Conservation (phyloP, 2,329 filamentous ascomycete species). For the Cytospora piceicola region DNA sequence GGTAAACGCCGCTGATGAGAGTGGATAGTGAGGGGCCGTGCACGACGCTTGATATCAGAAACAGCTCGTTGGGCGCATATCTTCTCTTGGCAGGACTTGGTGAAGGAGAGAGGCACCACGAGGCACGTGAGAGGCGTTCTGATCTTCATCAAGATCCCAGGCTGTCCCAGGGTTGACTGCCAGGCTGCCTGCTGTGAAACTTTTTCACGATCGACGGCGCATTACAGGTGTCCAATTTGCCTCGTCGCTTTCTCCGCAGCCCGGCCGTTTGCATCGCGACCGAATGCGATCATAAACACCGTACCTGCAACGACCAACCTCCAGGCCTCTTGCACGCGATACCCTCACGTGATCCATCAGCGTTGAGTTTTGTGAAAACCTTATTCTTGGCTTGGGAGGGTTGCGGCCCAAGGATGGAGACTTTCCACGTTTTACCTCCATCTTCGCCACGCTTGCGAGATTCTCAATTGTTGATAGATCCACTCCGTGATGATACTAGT, state of each 20-base stretch:
- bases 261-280: background rate
- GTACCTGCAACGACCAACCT: background rate
- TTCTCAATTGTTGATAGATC: background rate
- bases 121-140: too few species aligned
- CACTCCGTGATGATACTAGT: background rate
- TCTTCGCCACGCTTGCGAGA: background rate
- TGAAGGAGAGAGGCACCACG: background rate
- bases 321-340: background rate
- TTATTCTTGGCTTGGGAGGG: background rate
- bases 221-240: too few species aligned
- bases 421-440: background rate
- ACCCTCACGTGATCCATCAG: background rate
- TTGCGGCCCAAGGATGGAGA: background rate
- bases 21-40: background rate
- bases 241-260: background rate
- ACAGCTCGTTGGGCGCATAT: background rate
- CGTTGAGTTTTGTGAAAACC: background rate
- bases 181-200: too few species aligned
- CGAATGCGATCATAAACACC: background rate
- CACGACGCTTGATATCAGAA: background rate
- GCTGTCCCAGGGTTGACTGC: too few species aligned
- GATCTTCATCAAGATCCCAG: too few species aligned
- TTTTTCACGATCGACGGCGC: too few species aligned
- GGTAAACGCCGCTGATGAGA: constrained; percentile 6
- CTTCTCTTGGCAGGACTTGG: background rate